Evolutionary conservation across 1,139 yeast genomes (phyloP).

Genomic region (Meyerozyma smithsonii): DNA sequence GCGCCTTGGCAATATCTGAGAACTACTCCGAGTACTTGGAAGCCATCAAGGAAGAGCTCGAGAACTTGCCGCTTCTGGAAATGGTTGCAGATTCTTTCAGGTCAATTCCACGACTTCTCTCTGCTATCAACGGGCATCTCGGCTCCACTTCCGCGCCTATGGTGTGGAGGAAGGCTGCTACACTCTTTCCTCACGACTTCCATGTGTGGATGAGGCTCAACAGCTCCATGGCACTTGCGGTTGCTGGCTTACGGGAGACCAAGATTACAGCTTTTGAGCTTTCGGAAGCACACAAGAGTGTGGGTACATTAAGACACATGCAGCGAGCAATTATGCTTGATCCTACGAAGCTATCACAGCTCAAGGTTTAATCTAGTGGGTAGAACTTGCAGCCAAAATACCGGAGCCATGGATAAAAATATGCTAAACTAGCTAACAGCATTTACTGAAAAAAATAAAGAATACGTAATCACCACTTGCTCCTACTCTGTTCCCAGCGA

Average conservation of each 20-base stretch:
- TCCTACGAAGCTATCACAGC: constrained; percentile 16
- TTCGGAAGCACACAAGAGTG: constrained; percentile 44
- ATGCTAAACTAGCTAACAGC: too few species aligned
- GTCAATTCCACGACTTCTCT: constrained; percentile 57
- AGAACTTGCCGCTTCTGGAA: constrained; percentile 43
- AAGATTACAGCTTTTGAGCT: constrained; percentile 50
- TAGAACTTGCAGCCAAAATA: too few species aligned
- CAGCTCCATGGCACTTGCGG: constrained; percentile 37
- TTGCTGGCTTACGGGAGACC: constrained; percentile 47
- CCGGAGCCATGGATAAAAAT: too few species aligned
- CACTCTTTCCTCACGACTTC: constrained; percentile 67
- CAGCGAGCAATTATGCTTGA: constrained; percentile 51
- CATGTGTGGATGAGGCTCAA: constrained; percentile 65
- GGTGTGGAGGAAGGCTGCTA: constrained; percentile 68
- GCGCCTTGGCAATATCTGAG: constrained; percentile 74
- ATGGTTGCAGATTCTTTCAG: constrained; percentile 47
- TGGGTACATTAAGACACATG: constrained; percentile 45
- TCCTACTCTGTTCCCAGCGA: too few species aligned
- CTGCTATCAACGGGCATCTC: constrained; percentile 42
- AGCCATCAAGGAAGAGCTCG: constrained; percentile 66
- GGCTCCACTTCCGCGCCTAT: constrained; percentile 10
- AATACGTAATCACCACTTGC: too few species aligned
- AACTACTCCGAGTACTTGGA: constrained; percentile 53
- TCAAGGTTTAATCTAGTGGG: background rate
- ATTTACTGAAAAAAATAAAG: too few species aligned